Percentiles rank a stretch among this genome's conserved stretches.
Conservation (phyloP, 352 stramenopile species). For the Pythium rishiriense region DNA sequence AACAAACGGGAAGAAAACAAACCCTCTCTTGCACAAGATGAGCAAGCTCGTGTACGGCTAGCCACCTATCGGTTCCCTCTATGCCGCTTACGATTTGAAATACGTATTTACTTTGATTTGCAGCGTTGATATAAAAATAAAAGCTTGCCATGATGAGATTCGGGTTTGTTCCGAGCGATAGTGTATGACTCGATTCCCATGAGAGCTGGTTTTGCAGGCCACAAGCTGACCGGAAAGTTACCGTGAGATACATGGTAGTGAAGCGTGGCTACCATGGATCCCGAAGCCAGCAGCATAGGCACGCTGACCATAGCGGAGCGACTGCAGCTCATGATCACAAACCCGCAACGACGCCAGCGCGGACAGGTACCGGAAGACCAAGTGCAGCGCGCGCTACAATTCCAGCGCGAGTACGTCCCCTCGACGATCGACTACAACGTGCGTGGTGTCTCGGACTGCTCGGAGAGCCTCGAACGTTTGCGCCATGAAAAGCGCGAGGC, state of each 20-base stretch:
- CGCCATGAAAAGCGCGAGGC: slow-evolving; percentile 49
- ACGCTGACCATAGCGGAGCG: slow-evolving; percentile 38
- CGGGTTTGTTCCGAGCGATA: no score
- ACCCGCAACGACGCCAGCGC: slow-evolving; percentile 43
- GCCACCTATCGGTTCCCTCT: not conserved
- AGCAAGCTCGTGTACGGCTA: slow-evolving; percentile 25
- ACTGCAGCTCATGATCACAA: slow-evolving; percentile 43
- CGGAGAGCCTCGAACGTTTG: slow-evolving; percentile 46
- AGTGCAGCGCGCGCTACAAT: slow-evolving; percentile 41
- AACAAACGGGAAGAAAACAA: slow-evolving; percentile 69
- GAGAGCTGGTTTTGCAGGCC: no score
- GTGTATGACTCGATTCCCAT: no score
- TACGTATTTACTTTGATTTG: not conserved
- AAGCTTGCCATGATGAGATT: not conserved
- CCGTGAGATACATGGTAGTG: not conserved
- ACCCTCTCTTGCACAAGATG: slow-evolving; percentile 29
- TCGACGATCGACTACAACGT: slow-evolving; percentile 40
- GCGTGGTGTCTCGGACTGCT: slow-evolving; percentile 46
- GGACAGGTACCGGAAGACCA: slow-evolving; percentile 48
- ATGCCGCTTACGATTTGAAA: not conserved
- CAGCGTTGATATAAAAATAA: slow-evolving; percentile 16
- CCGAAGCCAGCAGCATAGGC: not conserved
- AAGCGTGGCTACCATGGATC: not conserved
- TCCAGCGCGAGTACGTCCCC: slow-evolving; percentile 48
- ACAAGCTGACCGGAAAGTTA: no score